These are phyloP conservation scores for Ambrosia trifida DNA, from an alignment of 129 eudicot genomes.

Conservation along the genomic window DNA sequence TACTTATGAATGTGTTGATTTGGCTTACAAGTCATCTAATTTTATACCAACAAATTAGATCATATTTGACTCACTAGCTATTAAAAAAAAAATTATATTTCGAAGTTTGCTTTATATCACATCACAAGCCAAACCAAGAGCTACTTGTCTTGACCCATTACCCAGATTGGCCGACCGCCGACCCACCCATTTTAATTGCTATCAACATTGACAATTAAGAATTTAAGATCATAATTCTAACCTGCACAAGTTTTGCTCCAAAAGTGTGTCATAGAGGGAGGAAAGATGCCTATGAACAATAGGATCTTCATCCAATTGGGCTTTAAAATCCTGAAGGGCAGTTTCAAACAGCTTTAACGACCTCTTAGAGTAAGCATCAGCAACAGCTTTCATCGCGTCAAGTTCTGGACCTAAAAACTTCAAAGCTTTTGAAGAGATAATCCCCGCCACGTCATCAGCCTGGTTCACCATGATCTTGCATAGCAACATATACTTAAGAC, in stretches of 20 bases:
- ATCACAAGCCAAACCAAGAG: not conserved
- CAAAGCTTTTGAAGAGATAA: slow-evolving; percentile 64
- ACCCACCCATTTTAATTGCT: not conserved
- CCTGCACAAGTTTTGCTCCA: slow-evolving; percentile 79
- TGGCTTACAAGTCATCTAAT: not conserved
- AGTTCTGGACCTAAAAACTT: slow-evolving; percentile 69
- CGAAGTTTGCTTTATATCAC: not conserved
- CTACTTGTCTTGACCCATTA: not conserved
- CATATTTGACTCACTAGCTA: not conserved
- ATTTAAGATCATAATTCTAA: slow-evolving; percentile 14
- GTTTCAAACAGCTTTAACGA: slow-evolving; percentile 71
- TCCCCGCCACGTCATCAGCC: slow-evolving; percentile 72
- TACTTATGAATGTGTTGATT: not conserved
- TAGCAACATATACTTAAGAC: slow-evolving; percentile 74
- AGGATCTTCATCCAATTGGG: slow-evolving; percentile 74
- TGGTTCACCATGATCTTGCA: slow-evolving; percentile 69
- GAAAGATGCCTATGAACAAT: slow-evolving; percentile 76
- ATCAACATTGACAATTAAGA: not conserved
- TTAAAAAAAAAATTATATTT: not conserved
- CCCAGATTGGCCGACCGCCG: not conserved
- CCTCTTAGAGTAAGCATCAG: slow-evolving; percentile 70
- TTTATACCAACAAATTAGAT: too few relatives aligned
- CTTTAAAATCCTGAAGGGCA: slow-evolving; percentile 57
- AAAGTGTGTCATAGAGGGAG: slow-evolving; percentile 49
- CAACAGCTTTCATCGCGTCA: slow-evolving; percentile 79